A percentile compares a stretch with the other conserved stretches of the same genome.
Evolutionary conservation across 2,329 filamentous ascomycete species (phyloP).

Genomic region (Penicillium sp.): DNA sequence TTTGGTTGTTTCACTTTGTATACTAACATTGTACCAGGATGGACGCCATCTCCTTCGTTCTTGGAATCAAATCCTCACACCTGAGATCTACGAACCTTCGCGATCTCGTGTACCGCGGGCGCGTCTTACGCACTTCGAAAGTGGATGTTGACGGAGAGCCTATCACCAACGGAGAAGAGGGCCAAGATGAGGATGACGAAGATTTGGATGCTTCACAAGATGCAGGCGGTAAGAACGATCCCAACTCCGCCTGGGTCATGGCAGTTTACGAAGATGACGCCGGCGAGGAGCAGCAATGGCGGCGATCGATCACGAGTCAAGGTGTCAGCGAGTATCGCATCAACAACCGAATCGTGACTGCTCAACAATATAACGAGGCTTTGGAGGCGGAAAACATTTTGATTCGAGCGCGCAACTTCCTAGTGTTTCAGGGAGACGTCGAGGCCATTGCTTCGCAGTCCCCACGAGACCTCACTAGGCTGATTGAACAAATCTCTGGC

Average conservation of each 20-base stretch:
- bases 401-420: slow-evolving; percentile 95
- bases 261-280: slow-evolving; percentile 98
- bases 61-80: slow-evolving; percentile 98
- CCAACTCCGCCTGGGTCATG: slow-evolving; percentile 97
- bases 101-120: slow-evolving; percentile 93
- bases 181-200: slow-evolving; percentile 60
- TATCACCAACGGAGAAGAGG: slow-evolving; percentile 60
- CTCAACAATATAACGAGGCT: slow-evolving; percentile 88
- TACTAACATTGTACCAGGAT: slow-evolving; percentile 59
- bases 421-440: slow-evolving; percentile 97
- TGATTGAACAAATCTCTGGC: slow-evolving; percentile 97
- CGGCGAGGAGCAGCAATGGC: slow-evolving; percentile 92
- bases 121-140: slow-evolving; percentile 85
- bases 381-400: slow-evolving; percentile 93
- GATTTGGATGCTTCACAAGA: slow-evolving; percentile 60
- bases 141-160: slow-evolving; percentile 85
- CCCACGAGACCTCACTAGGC: slow-evolving; percentile 83
- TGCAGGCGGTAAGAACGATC: slow-evolving; percentile 64
- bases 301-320: slow-evolving; percentile 83
- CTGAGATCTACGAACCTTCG: slow-evolving; percentile 89
- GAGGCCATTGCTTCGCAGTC: slow-evolving; percentile 95
- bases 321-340: slow-evolving; percentile 95
- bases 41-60: slow-evolving; percentile 98
- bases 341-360: slow-evolving; percentile 85
- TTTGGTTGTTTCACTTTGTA: not conserved